Evolutionary conservation across 73 alveolate genomes (phyloP).

Genomic region (Loxodes magnus): DNA sequence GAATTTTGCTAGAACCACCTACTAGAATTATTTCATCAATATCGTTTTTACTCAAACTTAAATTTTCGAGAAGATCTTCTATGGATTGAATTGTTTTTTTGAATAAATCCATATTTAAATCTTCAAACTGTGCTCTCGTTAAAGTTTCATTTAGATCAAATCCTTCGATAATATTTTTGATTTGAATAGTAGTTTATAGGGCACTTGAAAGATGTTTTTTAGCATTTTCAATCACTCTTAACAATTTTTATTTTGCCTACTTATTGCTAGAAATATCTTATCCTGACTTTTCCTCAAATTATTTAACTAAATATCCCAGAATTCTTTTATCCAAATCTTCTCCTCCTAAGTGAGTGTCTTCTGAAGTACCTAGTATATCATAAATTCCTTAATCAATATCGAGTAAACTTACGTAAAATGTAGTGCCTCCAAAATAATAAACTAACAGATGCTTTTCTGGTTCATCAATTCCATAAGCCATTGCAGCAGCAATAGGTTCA

Average conservation of each 20-base stretch:
- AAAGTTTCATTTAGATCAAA: constrained; percentile 36
- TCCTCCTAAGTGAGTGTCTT: constrained; percentile 87
- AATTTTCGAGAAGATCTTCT: constrained; percentile 34
- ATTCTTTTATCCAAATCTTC: constrained; percentile 84
- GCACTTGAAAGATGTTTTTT: constrained; percentile 63
- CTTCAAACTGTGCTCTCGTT: constrained; percentile 60
- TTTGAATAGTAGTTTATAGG: background rate
- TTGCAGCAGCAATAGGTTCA: constrained; percentile 89
- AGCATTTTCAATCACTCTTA: constrained; percentile 88
- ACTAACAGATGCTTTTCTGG: constrained; percentile 47
- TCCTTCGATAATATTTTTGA: constrained; percentile 45
- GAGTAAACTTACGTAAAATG: constrained; percentile 74
- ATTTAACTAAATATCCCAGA: constrained; percentile 27
- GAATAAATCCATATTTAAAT: constrained; percentile 41
- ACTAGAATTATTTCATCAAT: constrained; percentile 55
- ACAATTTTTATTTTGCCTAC: constrained; percentile 77
- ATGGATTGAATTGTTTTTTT: constrained; percentile 31
- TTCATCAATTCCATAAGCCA: constrained; percentile 73
- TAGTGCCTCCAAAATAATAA: constrained; percentile 80
- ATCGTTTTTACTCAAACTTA: constrained; percentile 14
- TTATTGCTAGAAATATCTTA: constrained; percentile 54
- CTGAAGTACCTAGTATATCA: constrained; percentile 78
- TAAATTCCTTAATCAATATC: constrained; percentile 73
- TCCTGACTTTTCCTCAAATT: constrained; percentile 61
- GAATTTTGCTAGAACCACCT: constrained; percentile 64